These are phyloP conservation scores for Venturia nashicola DNA, from an alignment of 2,329 filamentous ascomycete species.

Conservation along the genomic window DNA sequence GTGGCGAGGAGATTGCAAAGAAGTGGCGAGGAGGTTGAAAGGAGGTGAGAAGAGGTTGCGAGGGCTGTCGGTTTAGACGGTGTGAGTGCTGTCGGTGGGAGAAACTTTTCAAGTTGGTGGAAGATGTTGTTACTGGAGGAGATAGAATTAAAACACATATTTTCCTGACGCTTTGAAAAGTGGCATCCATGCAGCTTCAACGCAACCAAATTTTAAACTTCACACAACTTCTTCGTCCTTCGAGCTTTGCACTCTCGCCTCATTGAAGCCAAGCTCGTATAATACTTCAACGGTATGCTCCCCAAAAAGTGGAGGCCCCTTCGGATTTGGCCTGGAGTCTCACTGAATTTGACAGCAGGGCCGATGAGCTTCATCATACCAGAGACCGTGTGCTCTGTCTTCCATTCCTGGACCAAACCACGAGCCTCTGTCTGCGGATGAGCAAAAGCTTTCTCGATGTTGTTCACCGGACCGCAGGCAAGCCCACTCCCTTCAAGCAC, in stretches of 20 bases:
- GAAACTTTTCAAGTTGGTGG: background rate
- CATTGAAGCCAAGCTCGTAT: background rate
- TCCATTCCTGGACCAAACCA: background rate
- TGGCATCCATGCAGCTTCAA: background rate
- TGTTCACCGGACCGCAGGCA: constrained; percentile 36
- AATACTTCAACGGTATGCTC: constrained; percentile 7
- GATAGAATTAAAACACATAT: background rate
- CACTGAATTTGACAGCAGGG: constrained; percentile 6
- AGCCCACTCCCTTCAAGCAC: constrained; percentile 31
- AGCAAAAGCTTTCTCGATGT: constrained; percentile 29
- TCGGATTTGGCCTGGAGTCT: background rate
- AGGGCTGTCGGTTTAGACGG: background rate
- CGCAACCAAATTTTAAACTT: background rate
- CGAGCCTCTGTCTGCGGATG: constrained; percentile 27
- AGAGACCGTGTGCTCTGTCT: background rate
- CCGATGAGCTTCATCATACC: constrained; percentile 5
- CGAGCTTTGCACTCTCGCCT: background rate
- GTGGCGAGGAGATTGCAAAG: background rate
- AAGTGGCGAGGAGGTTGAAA: no score
- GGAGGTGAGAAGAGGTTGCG: background rate
- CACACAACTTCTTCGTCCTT: background rate
- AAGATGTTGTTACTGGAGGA: background rate
- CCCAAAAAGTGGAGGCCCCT: background rate
- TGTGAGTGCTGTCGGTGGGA: background rate
- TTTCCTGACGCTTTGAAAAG: background rate